Conservation (phyloP, 1,284 basidiomycete species). For the Kalmanozyma brasiliensis region DNA sequence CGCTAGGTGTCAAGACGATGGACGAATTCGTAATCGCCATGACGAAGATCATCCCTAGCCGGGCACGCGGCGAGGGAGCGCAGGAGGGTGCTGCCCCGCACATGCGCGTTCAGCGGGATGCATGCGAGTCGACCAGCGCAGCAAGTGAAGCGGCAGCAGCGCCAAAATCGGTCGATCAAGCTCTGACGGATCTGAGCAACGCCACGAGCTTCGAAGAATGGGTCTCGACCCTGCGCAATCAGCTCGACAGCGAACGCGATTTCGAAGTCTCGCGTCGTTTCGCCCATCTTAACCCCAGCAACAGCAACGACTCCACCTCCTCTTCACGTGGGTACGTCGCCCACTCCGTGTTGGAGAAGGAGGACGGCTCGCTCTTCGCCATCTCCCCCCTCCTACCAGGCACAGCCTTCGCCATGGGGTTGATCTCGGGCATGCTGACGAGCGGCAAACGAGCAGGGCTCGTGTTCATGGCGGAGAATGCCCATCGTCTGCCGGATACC, state of each 20-base stretch:
- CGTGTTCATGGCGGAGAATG: conserved; percentile 67
- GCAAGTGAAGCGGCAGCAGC: background rate
- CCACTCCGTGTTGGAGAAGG: conserved; percentile 25
- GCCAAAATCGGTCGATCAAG: conserved; percentile 33
- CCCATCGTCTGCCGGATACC: conserved; percentile 63
- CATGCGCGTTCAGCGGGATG: conserved; percentile 26
- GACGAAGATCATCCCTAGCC: conserved; percentile 34
- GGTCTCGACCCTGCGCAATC: conserved; percentile 35
- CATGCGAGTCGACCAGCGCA: background rate
- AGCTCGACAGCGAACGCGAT: conserved; percentile 43
- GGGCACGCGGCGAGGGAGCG: conserved; percentile 10
- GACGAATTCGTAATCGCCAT: conserved; percentile 49
- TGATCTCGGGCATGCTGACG: conserved; percentile 54
- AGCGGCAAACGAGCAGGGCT: conserved; percentile 52
- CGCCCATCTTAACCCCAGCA: background rate
- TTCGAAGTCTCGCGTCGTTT: conserved; percentile 40
- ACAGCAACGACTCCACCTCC: conserved; percentile 34
- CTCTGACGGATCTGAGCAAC: conserved; percentile 34
- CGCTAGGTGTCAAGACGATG: conserved; percentile 38
- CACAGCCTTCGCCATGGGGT: conserved; percentile 54
- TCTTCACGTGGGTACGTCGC: conserved; percentile 14
- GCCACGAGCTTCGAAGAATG: conserved; percentile 46
- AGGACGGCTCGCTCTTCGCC: conserved; percentile 12
- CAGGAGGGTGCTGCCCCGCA: conserved; percentile 31
- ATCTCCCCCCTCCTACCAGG: conserved; percentile 49